Evolutionary conservation across 2,329 filamentous ascomycete species (phyloP).

Genomic region (Sporothrix pseudoabietina): DNA sequence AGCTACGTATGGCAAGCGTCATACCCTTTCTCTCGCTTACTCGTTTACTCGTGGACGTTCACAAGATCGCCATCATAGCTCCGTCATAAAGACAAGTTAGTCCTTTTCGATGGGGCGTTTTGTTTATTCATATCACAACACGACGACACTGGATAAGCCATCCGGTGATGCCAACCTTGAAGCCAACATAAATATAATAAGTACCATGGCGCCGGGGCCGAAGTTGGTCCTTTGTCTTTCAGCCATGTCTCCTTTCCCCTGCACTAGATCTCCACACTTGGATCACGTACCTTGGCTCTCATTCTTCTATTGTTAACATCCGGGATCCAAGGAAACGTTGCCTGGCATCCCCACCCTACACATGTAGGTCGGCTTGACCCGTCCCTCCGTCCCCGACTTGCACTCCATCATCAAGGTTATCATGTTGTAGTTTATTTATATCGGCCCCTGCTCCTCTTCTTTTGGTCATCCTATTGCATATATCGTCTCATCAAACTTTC

Average conservation of each 20-base stretch:
- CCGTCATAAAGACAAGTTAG: not conserved
- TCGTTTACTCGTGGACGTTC: not conserved
- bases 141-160: not conserved
- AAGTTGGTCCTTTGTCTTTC: conserved; percentile 1
- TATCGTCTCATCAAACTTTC: not conserved
- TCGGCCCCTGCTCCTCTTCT: not conserved
- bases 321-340: not conserved
- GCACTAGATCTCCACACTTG: conserved; percentile 2
- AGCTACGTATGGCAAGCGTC: too few species aligned
- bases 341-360: not conserved
- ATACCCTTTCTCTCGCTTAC: not conserved
- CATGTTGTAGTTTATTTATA: not conserved
- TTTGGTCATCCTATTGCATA: not conserved
- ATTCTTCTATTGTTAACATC: not conserved
- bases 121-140: not conserved
- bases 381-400: conserved; percentile 11
- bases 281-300: not conserved
- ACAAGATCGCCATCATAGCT: not conserved
- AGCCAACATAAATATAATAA: conserved; percentile 1
- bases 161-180: not conserved
- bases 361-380: conserved; percentile 15
- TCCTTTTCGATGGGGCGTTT: not conserved
- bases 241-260: not conserved
- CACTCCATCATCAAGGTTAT: not conserved
- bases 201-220: not conserved